Evolutionary conservation across 192 early-diverging fungal genomes (phyloP).

Genomic region (Mortierella antarctica): DNA sequence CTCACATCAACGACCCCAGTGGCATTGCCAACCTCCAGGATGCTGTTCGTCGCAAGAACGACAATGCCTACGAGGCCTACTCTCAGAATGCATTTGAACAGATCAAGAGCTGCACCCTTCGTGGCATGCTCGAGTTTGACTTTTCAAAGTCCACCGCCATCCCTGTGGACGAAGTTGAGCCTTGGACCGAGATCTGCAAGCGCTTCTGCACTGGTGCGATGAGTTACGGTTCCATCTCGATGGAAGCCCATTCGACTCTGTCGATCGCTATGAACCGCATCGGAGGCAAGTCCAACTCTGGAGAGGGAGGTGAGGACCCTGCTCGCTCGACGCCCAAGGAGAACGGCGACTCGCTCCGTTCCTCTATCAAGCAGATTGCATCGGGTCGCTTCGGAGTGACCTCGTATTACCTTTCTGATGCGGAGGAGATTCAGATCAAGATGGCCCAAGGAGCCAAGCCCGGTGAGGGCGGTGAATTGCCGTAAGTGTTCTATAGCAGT

Average conservation of each 20-base stretch:
- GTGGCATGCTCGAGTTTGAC: constrained; percentile 94
- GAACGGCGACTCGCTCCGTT: constrained; percentile 87
- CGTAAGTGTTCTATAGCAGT: constrained; percentile 34
- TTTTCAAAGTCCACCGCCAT: constrained; percentile 76
- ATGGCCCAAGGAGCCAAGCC: constrained; percentile 99
- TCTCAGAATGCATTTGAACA: constrained; percentile 80
- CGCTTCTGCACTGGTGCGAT: constrained; percentile 98
- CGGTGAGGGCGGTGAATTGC: constrained; percentile 94
- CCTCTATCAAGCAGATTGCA: constrained; percentile 98
- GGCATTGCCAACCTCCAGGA: constrained; percentile 93
- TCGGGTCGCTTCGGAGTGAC: constrained; percentile 99
- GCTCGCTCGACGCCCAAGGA: constrained; percentile 74
- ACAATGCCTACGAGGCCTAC: constrained; percentile 87
- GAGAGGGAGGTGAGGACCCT: constrained; percentile 98
- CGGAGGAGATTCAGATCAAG: constrained; percentile 99
- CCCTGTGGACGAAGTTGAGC: constrained; percentile 95
- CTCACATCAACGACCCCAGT: constrained; percentile 91
- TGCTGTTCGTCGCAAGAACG: constrained; percentile 93
- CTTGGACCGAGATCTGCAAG: constrained; percentile 96
- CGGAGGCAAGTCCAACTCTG: constrained; percentile 98
- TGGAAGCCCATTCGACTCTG: constrained; percentile 91
- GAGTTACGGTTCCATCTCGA: constrained; percentile 98
- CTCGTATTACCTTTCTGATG: constrained; percentile 91
- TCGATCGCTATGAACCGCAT: constrained; percentile 96
- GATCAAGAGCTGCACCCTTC: constrained; percentile 92